Percentiles rank a stretch among this genome's conserved stretches.
phyloP scores from a whole-genome alignment of 2,329 filamentous ascomycete species.

The Cladophialophora exuberans region DNA sequence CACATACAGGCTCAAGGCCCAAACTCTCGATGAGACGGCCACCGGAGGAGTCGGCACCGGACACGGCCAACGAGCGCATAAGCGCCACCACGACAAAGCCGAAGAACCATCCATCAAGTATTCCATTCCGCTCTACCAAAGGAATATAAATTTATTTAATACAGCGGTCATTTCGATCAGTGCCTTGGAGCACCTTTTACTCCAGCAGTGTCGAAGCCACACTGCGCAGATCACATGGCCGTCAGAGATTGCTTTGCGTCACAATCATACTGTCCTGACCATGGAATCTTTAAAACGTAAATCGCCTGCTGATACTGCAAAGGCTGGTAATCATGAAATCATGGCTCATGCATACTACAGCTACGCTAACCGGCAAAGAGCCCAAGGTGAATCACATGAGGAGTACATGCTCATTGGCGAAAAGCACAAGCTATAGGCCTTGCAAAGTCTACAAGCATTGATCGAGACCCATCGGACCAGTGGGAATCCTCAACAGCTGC shows the following conservation, averaged over 20 bases:
- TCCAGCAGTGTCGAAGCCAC: conserved; percentile 7
- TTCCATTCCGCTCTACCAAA: conserved; percentile 6
- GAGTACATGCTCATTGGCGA: background rate
- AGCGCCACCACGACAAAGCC: too few species aligned
- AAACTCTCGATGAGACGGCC: too few species aligned
- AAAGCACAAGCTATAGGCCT: conserved; percentile 6
- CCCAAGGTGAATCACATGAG: background rate
- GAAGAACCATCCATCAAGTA: too few species aligned
- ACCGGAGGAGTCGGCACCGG: background rate
- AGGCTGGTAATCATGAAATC: conserved; percentile 7
- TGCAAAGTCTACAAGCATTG: conserved; percentile 1
- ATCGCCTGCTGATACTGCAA: background rate
- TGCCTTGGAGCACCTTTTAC: conserved; percentile 9
- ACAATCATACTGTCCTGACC: conserved; percentile 5
- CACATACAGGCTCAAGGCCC: background rate
- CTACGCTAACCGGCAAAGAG: background rate
- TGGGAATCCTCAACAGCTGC: background rate
- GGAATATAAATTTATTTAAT: conserved; percentile 7
- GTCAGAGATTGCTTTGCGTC: conserved; percentile 9
- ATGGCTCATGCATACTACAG: conserved; percentile 11
- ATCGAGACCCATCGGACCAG: background rate
- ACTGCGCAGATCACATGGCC: conserved; percentile 10
- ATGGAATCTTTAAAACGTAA: conserved; percentile 1
- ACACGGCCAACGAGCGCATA: background rate
- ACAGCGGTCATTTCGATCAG: conserved; percentile 3